Evolutionary conservation across 2,329 filamentous ascomycete species (phyloP).

Genomic region (Colletotrichum echinochloae): DNA sequence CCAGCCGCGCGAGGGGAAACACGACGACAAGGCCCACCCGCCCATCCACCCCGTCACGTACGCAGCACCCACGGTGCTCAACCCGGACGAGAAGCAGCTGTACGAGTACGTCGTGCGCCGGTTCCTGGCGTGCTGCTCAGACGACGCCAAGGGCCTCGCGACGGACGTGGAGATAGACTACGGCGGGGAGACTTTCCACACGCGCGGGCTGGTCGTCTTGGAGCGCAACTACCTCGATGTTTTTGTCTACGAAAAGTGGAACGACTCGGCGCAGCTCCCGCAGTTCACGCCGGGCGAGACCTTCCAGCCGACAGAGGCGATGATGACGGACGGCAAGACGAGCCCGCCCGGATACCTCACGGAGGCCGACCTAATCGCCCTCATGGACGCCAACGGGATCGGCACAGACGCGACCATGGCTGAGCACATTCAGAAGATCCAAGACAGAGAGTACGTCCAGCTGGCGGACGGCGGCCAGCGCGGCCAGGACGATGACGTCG

Average conservation of each 20-base stretch:
- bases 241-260: constrained; percentile 97
- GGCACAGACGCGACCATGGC: constrained; percentile 99
- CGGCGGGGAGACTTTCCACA: constrained; percentile 83
- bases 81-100: constrained; percentile 77
- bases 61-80: constrained; percentile 73
- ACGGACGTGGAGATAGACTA: constrained; percentile 89
- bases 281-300: constrained; percentile 81
- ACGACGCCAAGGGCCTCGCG: constrained; percentile 88
- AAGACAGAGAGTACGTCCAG: constrained; percentile 87
- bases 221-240: constrained; percentile 95
- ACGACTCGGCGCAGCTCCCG: constrained; percentile 85
- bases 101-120: constrained; percentile 94
- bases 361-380: constrained; percentile 91
- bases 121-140: constrained; percentile 95
- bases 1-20: constrained; percentile 82
- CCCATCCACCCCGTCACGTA: constrained; percentile 97
- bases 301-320: constrained; percentile 89
- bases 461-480: constrained; percentile 62
- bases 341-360: constrained; percentile 87
- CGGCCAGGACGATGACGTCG: constrained; percentile 54
- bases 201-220: constrained; percentile 85
- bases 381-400: constrained; percentile 99
- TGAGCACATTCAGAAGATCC: constrained; percentile 96
- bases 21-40: constrained; percentile 97
- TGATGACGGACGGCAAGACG: constrained; percentile 93